Percentiles rank a stretch among this genome's conserved stretches.
Conservation (phyloP, 192 early-diverging fungal genomes). For the Mortierella hygrophila region DNA sequence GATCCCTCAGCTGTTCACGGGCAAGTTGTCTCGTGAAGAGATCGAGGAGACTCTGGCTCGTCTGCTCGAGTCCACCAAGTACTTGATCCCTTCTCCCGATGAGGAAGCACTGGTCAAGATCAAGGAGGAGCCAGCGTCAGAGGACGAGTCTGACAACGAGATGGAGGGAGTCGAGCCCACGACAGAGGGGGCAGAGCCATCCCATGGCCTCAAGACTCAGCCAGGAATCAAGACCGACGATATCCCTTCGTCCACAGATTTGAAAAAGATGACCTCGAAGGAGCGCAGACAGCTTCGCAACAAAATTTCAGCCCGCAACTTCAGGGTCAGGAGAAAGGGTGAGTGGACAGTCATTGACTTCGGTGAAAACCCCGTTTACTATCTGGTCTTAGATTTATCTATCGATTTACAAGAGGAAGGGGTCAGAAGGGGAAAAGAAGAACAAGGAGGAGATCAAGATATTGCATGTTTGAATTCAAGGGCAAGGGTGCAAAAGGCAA, state of each 20-base stretch:
- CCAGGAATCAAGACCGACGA: slow-evolving; percentile 57
- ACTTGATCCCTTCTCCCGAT: slow-evolving; percentile 26
- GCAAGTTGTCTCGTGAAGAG: slow-evolving; percentile 43
- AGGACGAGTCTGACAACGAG: slow-evolving; percentile 45
- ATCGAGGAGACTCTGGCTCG: slow-evolving; percentile 47
- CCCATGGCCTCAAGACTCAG: slow-evolving; percentile 53
- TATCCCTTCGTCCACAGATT: slow-evolving; percentile 62
- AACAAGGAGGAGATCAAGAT: not conserved
- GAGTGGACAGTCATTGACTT: slow-evolving; percentile 16
- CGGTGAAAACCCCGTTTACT: not conserved
- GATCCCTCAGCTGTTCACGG: slow-evolving; percentile 53
- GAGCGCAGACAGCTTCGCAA: slow-evolving; percentile 88
- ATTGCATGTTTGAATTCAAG: not conserved
- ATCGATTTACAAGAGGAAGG: not conserved
- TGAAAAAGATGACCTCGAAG: slow-evolving; percentile 77
- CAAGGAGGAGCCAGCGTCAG: slow-evolving; percentile 46
- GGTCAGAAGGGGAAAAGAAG: not conserved
- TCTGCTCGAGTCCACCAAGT: slow-evolving; percentile 49
- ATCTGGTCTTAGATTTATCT: not conserved
- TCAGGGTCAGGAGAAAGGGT: slow-evolving; percentile 87
- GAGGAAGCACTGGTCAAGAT: slow-evolving; percentile 18
- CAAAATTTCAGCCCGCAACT: slow-evolving; percentile 90
- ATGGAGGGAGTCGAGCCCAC: slow-evolving; percentile 22
- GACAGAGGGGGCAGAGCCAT: slow-evolving; percentile 25
- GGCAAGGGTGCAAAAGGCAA: not conserved